These are phyloP conservation scores for Hyphopichia pseudoburtonii DNA, from an alignment of 1,139 yeast species.

Conservation along the genomic window DNA sequence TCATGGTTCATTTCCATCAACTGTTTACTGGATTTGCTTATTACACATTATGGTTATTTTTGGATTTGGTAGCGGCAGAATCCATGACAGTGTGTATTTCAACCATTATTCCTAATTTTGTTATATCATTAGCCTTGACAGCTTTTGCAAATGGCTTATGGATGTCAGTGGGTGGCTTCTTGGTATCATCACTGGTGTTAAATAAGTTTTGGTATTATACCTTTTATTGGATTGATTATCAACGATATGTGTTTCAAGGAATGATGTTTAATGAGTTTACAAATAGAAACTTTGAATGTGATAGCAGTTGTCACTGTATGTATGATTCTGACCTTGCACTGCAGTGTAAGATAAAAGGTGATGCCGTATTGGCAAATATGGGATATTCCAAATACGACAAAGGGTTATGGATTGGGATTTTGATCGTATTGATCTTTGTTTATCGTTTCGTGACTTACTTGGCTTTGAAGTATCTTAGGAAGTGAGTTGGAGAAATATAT, in stretches of 20 bases:
- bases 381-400: constrained; percentile 26
- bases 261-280: constrained; percentile 43
- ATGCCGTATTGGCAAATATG: constrained; percentile 26
- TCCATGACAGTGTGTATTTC: constrained; percentile 37
- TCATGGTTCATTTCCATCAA: constrained; percentile 29
- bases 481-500: background rate
- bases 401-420: constrained; percentile 35
- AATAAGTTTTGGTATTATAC: constrained; percentile 41
- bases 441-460: constrained; percentile 20
- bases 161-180: constrained; percentile 45
- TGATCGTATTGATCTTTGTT: constrained; percentile 26
- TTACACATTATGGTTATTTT: constrained; percentile 36
- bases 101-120: constrained; percentile 34
- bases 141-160: constrained; percentile 44
- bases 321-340: constrained; percentile 24
- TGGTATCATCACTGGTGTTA: constrained; percentile 31
- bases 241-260: constrained; percentile 41
- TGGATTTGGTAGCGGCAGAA: constrained; percentile 41
- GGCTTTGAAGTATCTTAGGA: constrained; percentile 6
- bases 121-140: constrained; percentile 36
- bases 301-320: constrained; percentile 32
- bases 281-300: constrained; percentile 29
- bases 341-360: constrained; percentile 31
- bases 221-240: constrained; percentile 41
- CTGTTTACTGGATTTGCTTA: constrained; percentile 29